Percentiles rank a stretch among this genome's conserved stretches.
Conservation (phyloP, 805 yeast genomes). For the Yarrowia osloensis region DNA sequence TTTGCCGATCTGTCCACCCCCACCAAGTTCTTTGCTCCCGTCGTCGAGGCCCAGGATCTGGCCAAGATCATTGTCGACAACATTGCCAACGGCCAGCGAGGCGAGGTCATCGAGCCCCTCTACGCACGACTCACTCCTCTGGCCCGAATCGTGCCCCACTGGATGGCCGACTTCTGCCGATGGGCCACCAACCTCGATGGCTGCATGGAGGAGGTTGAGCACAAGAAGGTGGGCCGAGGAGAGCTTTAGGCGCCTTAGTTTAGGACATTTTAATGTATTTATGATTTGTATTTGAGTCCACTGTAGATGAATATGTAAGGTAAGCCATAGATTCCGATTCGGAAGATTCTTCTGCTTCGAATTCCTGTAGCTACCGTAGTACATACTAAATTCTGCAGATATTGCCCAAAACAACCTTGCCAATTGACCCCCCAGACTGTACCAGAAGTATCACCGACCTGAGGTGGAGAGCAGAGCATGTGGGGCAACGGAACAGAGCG, state of each 20-base stretch:
- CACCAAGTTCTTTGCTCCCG: conserved; percentile 75
- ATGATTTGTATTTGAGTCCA: background rate
- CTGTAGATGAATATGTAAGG: too few species aligned
- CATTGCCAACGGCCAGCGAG: conserved; percentile 60
- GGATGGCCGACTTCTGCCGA: conserved; percentile 27
- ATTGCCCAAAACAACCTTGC: too few species aligned
- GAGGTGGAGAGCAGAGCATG: too few species aligned
- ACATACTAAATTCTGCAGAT: too few species aligned
- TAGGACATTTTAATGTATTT: conserved; percentile 21
- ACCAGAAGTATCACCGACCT: too few species aligned
- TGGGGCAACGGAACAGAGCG: too few species aligned
- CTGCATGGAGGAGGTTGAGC: conserved; percentile 30
- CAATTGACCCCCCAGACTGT: too few species aligned
- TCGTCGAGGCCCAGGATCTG: conserved; percentile 65
- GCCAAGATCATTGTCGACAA: conserved; percentile 61
- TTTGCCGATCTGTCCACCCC: conserved; percentile 77
- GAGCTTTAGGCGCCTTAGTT: background rate
- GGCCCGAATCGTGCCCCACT: conserved; percentile 24
- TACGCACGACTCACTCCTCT: conserved; percentile 73
- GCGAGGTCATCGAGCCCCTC: conserved; percentile 71
- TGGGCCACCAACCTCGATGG: conserved; percentile 29
- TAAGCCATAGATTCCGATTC: too few species aligned
- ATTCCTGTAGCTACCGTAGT: too few species aligned
- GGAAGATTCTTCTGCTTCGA: too few species aligned
- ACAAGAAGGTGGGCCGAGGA: conserved; percentile 28